These are phyloP conservation scores for Trichoderma atroviride DNA, from an alignment of 2,329 filamentous ascomycete genomes.

Conservation along the genomic window DNA sequence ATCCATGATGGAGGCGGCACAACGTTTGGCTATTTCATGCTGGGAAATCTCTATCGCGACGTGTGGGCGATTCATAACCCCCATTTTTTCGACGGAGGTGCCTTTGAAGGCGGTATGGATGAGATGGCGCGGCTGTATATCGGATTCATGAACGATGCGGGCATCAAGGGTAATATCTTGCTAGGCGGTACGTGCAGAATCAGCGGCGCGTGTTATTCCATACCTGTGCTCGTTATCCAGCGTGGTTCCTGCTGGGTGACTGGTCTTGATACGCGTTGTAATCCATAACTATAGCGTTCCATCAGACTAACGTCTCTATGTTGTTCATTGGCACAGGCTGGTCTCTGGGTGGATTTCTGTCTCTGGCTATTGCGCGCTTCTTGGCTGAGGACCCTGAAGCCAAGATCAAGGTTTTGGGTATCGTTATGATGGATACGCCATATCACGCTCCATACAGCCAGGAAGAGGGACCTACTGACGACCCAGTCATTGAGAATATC, in stretches of 20 bases:
- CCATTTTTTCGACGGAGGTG: slow-evolving; percentile 33
- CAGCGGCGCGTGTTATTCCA: not conserved
- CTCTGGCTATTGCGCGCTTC: slow-evolving; percentile 34
- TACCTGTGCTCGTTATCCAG: not conserved
- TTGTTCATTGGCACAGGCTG: slow-evolving; percentile 31
- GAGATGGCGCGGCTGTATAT: slow-evolving; percentile 38
- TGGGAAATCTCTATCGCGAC: slow-evolving; percentile 35
- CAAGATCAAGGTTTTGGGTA: slow-evolving; percentile 33
- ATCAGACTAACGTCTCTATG: not conserved
- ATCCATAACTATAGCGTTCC: not conserved
- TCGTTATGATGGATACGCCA: slow-evolving; percentile 38
- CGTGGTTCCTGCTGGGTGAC: not conserved
- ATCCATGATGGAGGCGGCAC: slow-evolving; percentile 40
- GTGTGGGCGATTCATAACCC: slow-evolving; percentile 40
- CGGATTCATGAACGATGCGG: slow-evolving; percentile 31
- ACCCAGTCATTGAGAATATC: slow-evolving; percentile 30
- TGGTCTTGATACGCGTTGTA: not conserved
- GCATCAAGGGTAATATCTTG: slow-evolving; percentile 34
- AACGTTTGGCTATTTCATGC: slow-evolving; percentile 37
- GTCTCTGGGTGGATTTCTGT: slow-evolving; percentile 38
- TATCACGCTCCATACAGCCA: slow-evolving; percentile 33
- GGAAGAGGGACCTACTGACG: slow-evolving; percentile 27
- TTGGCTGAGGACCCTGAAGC: slow-evolving; percentile 32
- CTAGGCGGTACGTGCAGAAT: slow-evolving; percentile 34
- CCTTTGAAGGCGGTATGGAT: slow-evolving; percentile 36